Conservation (phyloP, 352 stramenopile genomes). For the Phytophthora sojae region DNA sequence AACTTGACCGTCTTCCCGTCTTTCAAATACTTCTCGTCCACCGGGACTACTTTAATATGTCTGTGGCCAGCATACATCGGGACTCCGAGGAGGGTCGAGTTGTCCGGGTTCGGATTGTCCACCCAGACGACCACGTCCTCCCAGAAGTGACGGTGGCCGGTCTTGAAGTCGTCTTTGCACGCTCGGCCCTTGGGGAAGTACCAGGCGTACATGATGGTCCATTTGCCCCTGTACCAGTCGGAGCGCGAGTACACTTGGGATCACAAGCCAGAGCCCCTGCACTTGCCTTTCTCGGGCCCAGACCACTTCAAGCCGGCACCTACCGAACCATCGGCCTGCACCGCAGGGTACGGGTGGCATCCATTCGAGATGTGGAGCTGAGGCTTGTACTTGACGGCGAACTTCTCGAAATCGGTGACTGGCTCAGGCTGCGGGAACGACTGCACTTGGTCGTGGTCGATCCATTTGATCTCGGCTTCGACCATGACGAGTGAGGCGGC, state of each 20-base stretch:
- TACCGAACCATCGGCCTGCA: conserved; percentile 34
- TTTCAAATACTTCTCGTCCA: conserved; percentile 28
- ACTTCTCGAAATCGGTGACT: conserved; percentile 11
- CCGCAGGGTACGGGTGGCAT: conserved; percentile 43
- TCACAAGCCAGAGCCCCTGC: conserved; percentile 25
- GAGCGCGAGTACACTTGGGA: conserved; percentile 39
- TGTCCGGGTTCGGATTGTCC: conserved; percentile 25
- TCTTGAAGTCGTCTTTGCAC: neutral
- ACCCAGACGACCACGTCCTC: conserved; percentile 52
- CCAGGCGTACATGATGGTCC: conserved; percentile 34
- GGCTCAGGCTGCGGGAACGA: conserved; percentile 6
- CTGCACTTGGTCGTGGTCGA: conserved; percentile 34
- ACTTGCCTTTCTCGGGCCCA: conserved; percentile 31
- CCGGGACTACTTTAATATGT: conserved; percentile 14
- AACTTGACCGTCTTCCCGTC: conserved; percentile 34
- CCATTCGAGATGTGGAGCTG: conserved; percentile 41
- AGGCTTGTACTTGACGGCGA: conserved; percentile 22
- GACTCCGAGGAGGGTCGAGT: conserved; percentile 31
- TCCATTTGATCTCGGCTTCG: conserved; percentile 18
- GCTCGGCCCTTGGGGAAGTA: conserved; percentile 53
- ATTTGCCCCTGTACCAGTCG: conserved; percentile 30
- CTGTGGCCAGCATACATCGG: conserved; percentile 36
- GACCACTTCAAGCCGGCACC: conserved; percentile 37
- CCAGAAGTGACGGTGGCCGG: conserved; percentile 50
- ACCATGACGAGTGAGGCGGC: conserved; percentile 5